Evolutionary conservation across 225 moss, liverwort and hornwort genomes (phyloP).

Genomic region (Sphagnum tenellum): DNA sequence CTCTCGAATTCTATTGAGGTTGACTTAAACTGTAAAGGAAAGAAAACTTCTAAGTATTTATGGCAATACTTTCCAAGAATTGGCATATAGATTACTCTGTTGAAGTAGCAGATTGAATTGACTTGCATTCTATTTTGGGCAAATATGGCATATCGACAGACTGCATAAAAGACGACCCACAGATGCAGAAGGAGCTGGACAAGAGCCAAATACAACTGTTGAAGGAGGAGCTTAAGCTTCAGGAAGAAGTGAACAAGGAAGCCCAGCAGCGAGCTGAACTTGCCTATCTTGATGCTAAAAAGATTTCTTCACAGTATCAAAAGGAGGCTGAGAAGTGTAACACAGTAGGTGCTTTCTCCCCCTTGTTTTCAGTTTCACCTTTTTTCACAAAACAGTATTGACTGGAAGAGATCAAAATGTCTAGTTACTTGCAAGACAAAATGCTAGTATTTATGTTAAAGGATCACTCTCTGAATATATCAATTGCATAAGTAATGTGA

Average conservation of each 20-base stretch:
- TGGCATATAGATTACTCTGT: too few relatives aligned
- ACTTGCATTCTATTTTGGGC: neutral
- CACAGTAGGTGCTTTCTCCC: conserved; percentile 2
- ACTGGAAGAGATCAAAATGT: too few relatives aligned
- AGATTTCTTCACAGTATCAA: conserved; percentile 33
- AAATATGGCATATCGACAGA: conserved; percentile 10
- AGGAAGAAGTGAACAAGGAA: conserved; percentile 27
- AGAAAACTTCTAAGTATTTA: too few relatives aligned
- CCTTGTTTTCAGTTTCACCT: neutral
- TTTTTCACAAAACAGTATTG: too few relatives aligned
- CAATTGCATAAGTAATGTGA: neutral
- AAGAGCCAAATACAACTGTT: conserved; percentile 29
- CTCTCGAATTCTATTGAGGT: too few relatives aligned
- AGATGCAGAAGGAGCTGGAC: conserved; percentile 24
- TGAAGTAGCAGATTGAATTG: neutral
- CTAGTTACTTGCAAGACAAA: too few relatives aligned
- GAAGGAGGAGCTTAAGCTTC: conserved; percentile 29
- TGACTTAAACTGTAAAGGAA: too few relatives aligned
- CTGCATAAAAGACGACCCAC: conserved; percentile 28
- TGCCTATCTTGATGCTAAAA: conserved; percentile 35
- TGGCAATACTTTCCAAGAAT: too few relatives aligned
- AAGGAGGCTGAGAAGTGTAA: conserved; percentile 56
- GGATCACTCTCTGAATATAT: neutral
- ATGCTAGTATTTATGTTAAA: neutral
- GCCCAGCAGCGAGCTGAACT: conserved; percentile 24